Evolutionary conservation across 1,284 basidiomycete species (phyloP), one percentile per base, ranked within the genome.

Genomic region (Cerrena zonata): DNA sequence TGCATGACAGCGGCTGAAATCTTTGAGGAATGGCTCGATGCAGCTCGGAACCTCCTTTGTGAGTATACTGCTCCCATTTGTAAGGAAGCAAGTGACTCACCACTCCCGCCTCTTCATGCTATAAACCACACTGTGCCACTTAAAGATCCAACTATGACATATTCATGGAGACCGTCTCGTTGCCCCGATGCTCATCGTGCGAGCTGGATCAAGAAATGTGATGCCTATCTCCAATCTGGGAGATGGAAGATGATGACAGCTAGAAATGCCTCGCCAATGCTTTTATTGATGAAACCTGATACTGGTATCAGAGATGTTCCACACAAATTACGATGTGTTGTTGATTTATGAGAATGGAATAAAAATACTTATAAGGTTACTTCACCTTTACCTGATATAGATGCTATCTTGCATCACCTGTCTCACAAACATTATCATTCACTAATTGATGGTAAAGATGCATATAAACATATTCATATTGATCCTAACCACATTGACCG

Each of bases 61-160:
- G 47, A 63, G 5, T 56, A 65, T 4, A 63, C 63, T 0, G 7
- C 49, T 12, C 51, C 57, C 10, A 49, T 71, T 0, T 69, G 57
- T 25, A 39, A 11, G 4, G 55, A 65, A 2, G 61, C 58, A 1
- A 49, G 44, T 0, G 58, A 68, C 2, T 65, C 65, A 1, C 53
- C 52, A 0, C 46, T 72, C 13, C 70, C 65, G 0, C 70, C 65
- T 0, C 42, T 71, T 0, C 47, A 67, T 1, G 65, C 52, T 0
- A 66, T 74, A 4, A 74, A 74, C 48, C 69, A 74, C 47, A 45
- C 42, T 0, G 72, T 74, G 3, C 69, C 68, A 1, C 39, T 74
- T 4, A 66, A 68, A 7, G 64, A 74, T 38, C 58, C 65, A 18
- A 39, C 48, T 0, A 64, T 63, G 37, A 50, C 62, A 0, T 69